Evolutionary conservation across 2,329 filamentous ascomycete genomes (phyloP).

Genomic region (Elsinoe fawcettii): DNA sequence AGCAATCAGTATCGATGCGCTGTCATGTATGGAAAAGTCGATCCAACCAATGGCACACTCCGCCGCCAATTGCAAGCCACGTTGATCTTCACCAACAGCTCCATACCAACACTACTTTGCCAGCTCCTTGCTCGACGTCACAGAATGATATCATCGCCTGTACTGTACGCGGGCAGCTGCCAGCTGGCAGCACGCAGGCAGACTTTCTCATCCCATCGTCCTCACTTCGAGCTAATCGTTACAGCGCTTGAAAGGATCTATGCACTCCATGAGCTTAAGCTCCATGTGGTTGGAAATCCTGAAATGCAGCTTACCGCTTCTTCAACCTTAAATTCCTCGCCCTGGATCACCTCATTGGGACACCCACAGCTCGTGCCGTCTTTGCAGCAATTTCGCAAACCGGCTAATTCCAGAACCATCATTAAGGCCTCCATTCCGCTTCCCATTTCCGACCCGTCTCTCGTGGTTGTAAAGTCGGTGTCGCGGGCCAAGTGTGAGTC

Average conservation of each 20-base stretch:
- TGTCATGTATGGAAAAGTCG: no score
- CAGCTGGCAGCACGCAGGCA: background rate
- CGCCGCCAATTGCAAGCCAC: no score
- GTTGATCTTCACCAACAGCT: no score
- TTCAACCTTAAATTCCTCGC: background rate
- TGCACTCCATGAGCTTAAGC: background rate
- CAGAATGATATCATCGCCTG: background rate
- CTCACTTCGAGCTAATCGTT: background rate
- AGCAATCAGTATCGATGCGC: no score
- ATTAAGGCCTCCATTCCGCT: background rate
- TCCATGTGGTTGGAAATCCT: constrained; percentile 1
- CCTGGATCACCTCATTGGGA: background rate
- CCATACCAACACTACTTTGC: background rate
- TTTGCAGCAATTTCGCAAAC: background rate
- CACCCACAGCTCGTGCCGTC: background rate
- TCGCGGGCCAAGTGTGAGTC: no score
- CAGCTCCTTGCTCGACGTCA: background rate
- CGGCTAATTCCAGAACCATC: background rate
- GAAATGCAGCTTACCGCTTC: background rate
- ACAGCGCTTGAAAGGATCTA: background rate
- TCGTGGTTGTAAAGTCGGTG: no score
- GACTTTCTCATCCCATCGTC: background rate
- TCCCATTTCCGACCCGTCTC: background rate
- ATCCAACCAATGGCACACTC: no score
- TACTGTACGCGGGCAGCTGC: no score